These are phyloP conservation scores for Entomortierella parvispora DNA, from an alignment of 192 early-diverging fungal species.

Conservation along the genomic window DNA sequence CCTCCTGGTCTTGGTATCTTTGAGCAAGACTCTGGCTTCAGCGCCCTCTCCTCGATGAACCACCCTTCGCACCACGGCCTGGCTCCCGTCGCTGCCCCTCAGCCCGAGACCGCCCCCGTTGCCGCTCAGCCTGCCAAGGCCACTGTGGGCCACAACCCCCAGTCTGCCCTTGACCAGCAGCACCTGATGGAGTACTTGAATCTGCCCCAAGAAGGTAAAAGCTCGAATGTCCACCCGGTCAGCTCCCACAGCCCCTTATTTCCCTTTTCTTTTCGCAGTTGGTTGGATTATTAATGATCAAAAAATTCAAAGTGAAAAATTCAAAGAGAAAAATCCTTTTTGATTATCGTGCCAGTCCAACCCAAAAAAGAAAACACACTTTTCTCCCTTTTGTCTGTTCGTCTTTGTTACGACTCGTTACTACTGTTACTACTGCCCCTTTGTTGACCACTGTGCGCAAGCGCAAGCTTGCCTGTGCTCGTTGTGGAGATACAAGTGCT, in stretches of 20 bases:
- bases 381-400: too few species aligned
- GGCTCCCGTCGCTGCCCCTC: conserved; percentile 2
- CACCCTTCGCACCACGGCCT: conserved; percentile 19
- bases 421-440: too few species aligned
- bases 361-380: neutral
- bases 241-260: neutral
- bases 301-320: too few species aligned
- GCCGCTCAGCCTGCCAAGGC: neutral
- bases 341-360: neutral
- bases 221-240: neutral
- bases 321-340: too few species aligned
- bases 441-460: too few species aligned
- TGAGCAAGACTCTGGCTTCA: conserved; percentile 55
- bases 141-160: conserved; percentile 24
- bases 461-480: neutral
- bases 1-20: conserved; percentile 64
- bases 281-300: too few species aligned
- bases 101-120: neutral
- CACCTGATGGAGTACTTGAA: conserved; percentile 54
- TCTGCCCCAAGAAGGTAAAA: conserved; percentile 46
- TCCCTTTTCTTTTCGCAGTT: too few species aligned
- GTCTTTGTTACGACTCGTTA: neutral
- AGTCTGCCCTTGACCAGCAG: conserved; percentile 49
- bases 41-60: conserved; percentile 37
- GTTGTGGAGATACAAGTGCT: neutral